These are phyloP conservation scores for Knoxdaviesia proteae DNA, from an alignment of 2,329 filamentous ascomycete species.

Conservation along the genomic window DNA sequence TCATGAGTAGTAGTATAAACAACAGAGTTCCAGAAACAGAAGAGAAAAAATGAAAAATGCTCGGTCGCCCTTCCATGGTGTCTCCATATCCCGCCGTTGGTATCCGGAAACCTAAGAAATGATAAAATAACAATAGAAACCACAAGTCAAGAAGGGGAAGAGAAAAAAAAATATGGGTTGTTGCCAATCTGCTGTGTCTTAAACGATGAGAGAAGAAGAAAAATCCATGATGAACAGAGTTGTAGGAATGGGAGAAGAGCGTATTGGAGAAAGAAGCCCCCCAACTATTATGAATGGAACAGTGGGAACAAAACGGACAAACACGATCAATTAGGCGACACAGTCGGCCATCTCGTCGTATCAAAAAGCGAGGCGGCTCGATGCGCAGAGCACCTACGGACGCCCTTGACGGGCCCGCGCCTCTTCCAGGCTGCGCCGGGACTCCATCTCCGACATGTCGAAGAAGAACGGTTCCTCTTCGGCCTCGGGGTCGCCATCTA, in stretches of 20 bases:
- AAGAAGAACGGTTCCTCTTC: conserved; percentile 48
- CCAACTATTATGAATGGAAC: neutral
- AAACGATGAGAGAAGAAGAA: neutral
- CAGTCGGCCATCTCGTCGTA: neutral
- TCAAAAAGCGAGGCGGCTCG: neutral
- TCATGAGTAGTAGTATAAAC: neutral
- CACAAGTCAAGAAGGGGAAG: neutral
- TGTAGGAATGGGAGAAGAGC: neutral
- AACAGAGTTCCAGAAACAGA: neutral
- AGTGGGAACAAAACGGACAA: neutral
- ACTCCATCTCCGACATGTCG: conserved; percentile 51
- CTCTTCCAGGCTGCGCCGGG: conserved; percentile 38
- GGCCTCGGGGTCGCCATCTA: too few species aligned
- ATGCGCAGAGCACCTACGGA: too few species aligned
- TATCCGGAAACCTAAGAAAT: neutral
- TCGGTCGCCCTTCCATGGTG: too few species aligned
- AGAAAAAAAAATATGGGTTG: neutral
- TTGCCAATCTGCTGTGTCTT: too few species aligned
- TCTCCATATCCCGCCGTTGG: too few species aligned
- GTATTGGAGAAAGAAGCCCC: neutral
- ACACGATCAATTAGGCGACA: neutral
- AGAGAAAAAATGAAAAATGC: neutral
- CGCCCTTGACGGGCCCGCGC: conserved; percentile 9
- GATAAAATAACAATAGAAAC: neutral
- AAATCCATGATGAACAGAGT: neutral